Conservation (phyloP, 768 basidiomycete genomes). For the Artomyces pyxidatus region DNA sequence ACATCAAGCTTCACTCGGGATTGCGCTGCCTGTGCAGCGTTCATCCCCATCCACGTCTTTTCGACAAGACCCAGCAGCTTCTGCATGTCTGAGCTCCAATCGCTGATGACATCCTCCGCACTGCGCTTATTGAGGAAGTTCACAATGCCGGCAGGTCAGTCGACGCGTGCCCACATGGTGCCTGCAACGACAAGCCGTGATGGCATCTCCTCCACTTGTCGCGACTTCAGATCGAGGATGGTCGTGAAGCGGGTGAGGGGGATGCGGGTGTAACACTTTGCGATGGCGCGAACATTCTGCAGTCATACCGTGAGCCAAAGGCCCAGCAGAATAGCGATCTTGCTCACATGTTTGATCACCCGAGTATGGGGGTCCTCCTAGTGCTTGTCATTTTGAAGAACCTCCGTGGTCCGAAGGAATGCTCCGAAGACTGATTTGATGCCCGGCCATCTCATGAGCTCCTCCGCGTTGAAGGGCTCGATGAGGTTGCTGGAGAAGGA, state of each 20-base stretch:
- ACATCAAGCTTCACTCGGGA: constrained; percentile 38
- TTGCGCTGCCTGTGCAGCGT: constrained; percentile 81
- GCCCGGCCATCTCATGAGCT: constrained; percentile 96
- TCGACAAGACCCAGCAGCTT: constrained; percentile 86
- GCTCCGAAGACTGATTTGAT: constrained; percentile 85
- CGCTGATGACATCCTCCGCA: constrained; percentile 93
- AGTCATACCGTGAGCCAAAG: constrained; percentile 3
- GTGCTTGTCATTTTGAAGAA: constrained; percentile 70
- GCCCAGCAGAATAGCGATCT: too few species aligned
- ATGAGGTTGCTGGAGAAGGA: constrained; percentile 66
- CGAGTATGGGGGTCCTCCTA: constrained; percentile 96
- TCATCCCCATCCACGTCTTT: constrained; percentile 97
- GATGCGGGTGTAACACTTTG: constrained; percentile 92
- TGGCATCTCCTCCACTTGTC: constrained; percentile 83
- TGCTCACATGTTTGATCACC: constrained; percentile 90
- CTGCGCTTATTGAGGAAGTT: constrained; percentile 77
- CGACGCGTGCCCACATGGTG: constrained; percentile 89
- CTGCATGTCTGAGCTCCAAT: constrained; percentile 96
- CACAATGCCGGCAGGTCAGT: constrained; percentile 85
- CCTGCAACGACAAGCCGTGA: constrained; percentile 86
- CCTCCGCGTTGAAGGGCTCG: constrained; percentile 88
- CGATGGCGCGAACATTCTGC: constrained; percentile 93
- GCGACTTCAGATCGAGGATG: constrained; percentile 75
- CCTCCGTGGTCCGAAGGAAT: constrained; percentile 68
- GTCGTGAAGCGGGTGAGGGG: constrained; percentile 73